Conservation (phyloP, 306 rosid species). For the Gynostemma pentaphyllum region DNA sequence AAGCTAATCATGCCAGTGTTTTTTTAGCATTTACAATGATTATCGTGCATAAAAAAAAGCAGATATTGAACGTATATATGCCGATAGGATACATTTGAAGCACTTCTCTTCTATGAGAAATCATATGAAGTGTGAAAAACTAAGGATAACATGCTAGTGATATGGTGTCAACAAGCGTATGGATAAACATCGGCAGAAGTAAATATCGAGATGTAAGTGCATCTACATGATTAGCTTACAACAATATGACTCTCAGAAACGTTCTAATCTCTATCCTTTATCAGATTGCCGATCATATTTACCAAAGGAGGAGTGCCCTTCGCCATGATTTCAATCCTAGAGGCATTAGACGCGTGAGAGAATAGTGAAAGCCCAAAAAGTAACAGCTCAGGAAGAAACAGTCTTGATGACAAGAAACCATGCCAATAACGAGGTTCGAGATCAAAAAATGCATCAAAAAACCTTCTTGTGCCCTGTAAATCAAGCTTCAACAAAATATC, state of each 20-base stretch:
- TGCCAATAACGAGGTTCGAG: constrained; percentile 96
- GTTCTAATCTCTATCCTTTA: constrained; percentile 62
- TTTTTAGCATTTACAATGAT: not conserved
- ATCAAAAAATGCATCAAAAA: constrained; percentile 86
- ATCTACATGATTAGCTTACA: constrained; percentile 28
- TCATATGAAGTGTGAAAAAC: not conserved
- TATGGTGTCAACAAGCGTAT: not conserved
- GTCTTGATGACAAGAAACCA: constrained; percentile 87
- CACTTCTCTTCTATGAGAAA: not conserved
- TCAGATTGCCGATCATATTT: constrained; percentile 83
- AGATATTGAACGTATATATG: not conserved
- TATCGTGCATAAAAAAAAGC: not conserved
- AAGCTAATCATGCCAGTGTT: not conserved
- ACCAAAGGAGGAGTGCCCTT: constrained; percentile 92
- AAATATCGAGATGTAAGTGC: constrained; percentile 17
- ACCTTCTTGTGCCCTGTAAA: constrained; percentile 69
- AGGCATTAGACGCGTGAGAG: constrained; percentile 77
- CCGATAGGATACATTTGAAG: not conserved
- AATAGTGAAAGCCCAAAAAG: constrained; percentile 79
- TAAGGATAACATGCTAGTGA: not conserved
- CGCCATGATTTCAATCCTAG: constrained; percentile 88
- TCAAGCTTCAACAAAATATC: constrained; percentile 89
- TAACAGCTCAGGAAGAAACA: constrained; percentile 75
- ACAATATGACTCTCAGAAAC: constrained; percentile 14
- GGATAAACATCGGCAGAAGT: constrained; percentile 16